These are phyloP conservation scores for Leptographium wingfieldii DNA, from an alignment of 2,329 filamentous ascomycete genomes.

Conservation along the genomic window DNA sequence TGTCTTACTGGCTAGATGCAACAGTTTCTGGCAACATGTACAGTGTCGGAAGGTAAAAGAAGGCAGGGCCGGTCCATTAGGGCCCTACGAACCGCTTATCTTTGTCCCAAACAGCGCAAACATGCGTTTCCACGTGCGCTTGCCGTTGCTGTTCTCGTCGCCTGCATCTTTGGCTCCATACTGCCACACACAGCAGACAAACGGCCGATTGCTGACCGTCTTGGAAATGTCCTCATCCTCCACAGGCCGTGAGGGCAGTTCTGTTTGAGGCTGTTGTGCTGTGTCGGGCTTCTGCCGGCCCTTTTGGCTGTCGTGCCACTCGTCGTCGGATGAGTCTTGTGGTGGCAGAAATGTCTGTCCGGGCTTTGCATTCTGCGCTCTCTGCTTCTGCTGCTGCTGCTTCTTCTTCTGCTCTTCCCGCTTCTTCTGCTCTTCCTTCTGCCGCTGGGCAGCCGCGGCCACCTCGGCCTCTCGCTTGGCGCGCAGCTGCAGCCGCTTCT, in stretches of 20 bases:
- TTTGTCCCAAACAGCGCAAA: conserved; percentile 55
- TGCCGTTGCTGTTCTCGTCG: conserved; percentile 9
- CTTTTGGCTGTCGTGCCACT: conserved; percentile 12
- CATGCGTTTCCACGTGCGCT: conserved; percentile 44
- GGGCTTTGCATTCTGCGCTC: not conserved
- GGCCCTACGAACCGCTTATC: conserved; percentile 23
- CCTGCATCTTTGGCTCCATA: conserved; percentile 38
- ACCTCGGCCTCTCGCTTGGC: conserved; percentile 13
- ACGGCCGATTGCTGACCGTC: conserved; percentile 41
- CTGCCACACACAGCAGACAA: conserved; percentile 58
- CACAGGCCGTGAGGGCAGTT: too few species aligned
- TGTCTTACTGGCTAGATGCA: too few species aligned
- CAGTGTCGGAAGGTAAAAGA: too few species aligned
- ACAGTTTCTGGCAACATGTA: too few species aligned
- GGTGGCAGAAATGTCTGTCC: conserved; percentile 18
- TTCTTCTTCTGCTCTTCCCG: conserved; percentile 17
- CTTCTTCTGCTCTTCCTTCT: not conserved
- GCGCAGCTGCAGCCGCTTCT: conserved; percentile 30
- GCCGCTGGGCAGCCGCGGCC: conserved; percentile 24
- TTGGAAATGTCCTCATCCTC: too few species aligned
- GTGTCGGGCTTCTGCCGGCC: not conserved
- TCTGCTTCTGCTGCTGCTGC: conserved; percentile 8
- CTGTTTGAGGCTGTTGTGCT: not conserved
- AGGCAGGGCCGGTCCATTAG: not conserved
- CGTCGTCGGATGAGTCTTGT: conserved; percentile 25